phyloP scores from a whole-genome alignment of 2,329 filamentous ascomycete genomes.

The Bipolaris sorokiniana region DNA sequence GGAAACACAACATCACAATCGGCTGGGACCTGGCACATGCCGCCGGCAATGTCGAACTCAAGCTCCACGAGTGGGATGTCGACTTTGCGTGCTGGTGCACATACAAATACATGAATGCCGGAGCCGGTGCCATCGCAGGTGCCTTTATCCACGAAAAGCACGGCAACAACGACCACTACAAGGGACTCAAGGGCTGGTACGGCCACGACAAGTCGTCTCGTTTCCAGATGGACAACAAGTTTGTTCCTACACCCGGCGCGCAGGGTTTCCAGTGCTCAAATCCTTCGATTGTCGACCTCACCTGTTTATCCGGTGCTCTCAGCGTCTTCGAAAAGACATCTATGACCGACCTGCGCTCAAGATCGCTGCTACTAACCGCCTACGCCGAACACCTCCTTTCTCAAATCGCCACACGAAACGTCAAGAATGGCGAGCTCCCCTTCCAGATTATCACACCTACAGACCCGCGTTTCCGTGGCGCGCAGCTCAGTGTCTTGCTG shows the following conservation, averaged over 20 bases:
- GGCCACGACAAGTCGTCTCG: constrained; percentile 76
- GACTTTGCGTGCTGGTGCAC: constrained; percentile 93
- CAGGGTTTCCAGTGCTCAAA: constrained; percentile 86
- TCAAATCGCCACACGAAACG: constrained; percentile 29
- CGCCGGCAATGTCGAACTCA: constrained; percentile 79
- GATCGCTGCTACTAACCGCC: constrained; percentile 74
- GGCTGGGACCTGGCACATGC: constrained; percentile 91
- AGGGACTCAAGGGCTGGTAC: constrained; percentile 83
- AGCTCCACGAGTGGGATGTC: constrained; percentile 84
- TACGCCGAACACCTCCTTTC: constrained; percentile 58
- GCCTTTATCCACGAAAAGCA: constrained; percentile 80
- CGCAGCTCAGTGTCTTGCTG: constrained; percentile 79
- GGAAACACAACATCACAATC: constrained; percentile 70
- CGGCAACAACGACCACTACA: constrained; percentile 65
- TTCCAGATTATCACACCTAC: constrained; percentile 69
- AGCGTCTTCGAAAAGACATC: constrained; percentile 74
- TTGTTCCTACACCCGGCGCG: constrained; percentile 77
- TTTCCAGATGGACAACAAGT: constrained; percentile 84
- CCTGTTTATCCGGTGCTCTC: constrained; percentile 73
- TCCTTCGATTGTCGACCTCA: constrained; percentile 78
- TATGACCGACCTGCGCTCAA: constrained; percentile 71
- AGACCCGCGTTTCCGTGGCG: constrained; percentile 70
- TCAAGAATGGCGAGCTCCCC: constrained; percentile 29
- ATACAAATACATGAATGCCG: constrained; percentile 92
- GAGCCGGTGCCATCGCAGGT: constrained; percentile 79